Base-by-base conservation (phyloP, 2,329 filamentous ascomycete species). In the Juglanconis oblonga region DNA sequence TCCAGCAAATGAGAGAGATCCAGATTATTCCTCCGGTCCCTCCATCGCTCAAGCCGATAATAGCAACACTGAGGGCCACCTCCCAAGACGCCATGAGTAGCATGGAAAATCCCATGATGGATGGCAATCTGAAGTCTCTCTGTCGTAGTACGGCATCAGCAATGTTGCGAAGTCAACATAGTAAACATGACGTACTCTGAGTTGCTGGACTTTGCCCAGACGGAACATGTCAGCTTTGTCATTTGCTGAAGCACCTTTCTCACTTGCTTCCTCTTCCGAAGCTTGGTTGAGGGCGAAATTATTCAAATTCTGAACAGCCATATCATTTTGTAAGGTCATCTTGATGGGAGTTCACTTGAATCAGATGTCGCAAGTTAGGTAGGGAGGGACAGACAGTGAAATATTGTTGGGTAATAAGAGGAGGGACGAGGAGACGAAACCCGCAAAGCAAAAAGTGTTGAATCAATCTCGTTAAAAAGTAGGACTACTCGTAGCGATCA, bases 161-260 rank as follows among this genome's bases (percentile, higher is more conserved):
- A 52, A 36, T 13, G 6, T 3, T 4, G 44, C 36, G 64, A 7
- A 47, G 32, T 17, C 17, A 17, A 17, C 17, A 17, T 17, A 17
- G 1, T 17, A 13, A 17, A 10, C 3, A 5, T 3, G 50, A 69
- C 60, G 54, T 70, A 67, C 77, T 62, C 77, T 75, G 62, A 82
- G 71, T 50, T 81, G 77, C 57, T 81, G 79, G 32, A 72, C 71
- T 68, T 81, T 82, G 42, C 80, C 80, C 74, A 82, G 72, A 11
- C 79, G 76, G 36, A 72, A 71, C 76, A 82, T 79, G 59, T 82
- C 75, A 33, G 67, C 68, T 35, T 74, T 71, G 65, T 80, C 78
- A 33, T 68, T 58, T 2, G 61, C 62, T 42, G 56, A 52, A 8
- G 36, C 17, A 17, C 17, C 17, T 17, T 17, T 17, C 17, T 17